Percentiles rank a stretch among this genome's conserved stretches.
These are phyloP conservation scores for Hyphopichia wangnamkhiaoensis DNA, from an alignment of 1,139 yeast genomes.

Conservation along the genomic window DNA sequence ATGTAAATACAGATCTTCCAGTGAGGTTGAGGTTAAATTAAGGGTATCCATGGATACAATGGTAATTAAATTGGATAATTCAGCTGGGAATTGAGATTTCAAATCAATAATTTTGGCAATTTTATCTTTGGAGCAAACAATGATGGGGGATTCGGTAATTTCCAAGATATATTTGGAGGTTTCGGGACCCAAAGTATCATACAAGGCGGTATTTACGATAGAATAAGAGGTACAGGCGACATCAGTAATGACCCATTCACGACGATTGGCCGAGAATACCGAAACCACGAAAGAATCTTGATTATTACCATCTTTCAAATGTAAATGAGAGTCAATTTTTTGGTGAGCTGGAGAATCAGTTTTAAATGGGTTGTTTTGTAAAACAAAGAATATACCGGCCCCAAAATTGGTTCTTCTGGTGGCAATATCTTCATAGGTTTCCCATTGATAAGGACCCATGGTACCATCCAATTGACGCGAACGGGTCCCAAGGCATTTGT, in stretches of 20 bases:
- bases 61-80: constrained; percentile 20
- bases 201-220: constrained; percentile 59
- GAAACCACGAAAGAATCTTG: constrained; percentile 49
- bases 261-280: constrained; percentile 54
- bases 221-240: constrained; percentile 55
- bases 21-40: constrained; percentile 12
- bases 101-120: constrained; percentile 40
- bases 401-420: constrained; percentile 55
- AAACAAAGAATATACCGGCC: constrained; percentile 61
- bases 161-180: constrained; percentile 60
- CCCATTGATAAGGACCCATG: constrained; percentile 48
- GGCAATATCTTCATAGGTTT: constrained; percentile 43
- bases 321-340: constrained; percentile 22
- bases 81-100: constrained; percentile 26
- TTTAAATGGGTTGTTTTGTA: constrained; percentile 43
- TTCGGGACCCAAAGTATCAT: constrained; percentile 64
- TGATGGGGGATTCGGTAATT: constrained; percentile 56
- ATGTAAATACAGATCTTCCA: constrained; percentile 13
- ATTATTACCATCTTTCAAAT: constrained; percentile 22
- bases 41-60: constrained; percentile 56
- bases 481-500: constrained; percentile 56
- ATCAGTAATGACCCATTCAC: constrained; percentile 65
- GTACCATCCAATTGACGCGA: constrained; percentile 37
- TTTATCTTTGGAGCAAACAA: constrained; percentile 52
- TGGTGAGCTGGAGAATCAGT: constrained; percentile 28